Evolutionary conservation across 202 grass and related monocot genomes (phyloP).

Genomic region (Musa balbisiana): DNA sequence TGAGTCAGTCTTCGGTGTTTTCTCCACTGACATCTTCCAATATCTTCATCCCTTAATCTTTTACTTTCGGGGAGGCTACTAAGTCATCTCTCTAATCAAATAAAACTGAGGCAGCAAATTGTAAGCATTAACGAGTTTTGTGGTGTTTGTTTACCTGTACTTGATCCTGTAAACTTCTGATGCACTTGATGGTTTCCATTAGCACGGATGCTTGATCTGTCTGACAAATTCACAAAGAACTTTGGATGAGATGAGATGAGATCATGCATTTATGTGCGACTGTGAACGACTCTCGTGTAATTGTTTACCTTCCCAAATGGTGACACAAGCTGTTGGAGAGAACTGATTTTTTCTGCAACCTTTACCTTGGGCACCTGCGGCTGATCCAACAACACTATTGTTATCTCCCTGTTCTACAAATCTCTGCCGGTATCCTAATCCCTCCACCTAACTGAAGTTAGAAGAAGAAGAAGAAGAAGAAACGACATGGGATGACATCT

Average conservation of each 20-base stretch:
- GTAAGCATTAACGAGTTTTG: not conserved
- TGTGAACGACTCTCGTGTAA: not conserved
- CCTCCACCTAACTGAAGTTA: too few species aligned
- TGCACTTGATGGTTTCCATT: conserved; percentile 76
- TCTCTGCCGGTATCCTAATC: too few species aligned
- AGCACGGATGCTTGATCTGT: conserved; percentile 94
- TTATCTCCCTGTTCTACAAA: not conserved
- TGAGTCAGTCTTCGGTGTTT: too few species aligned
- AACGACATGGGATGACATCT: not conserved
- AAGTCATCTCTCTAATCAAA: too few species aligned
- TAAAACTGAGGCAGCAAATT: not conserved
- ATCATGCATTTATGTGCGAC: not conserved
- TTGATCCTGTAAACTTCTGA: conserved; percentile 84
- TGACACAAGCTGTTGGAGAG: conserved; percentile 82
- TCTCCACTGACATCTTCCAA: too few species aligned
- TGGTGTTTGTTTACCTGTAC: conserved; percentile 51
- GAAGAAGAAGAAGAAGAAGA: not conserved
- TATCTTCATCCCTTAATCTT: too few species aligned
- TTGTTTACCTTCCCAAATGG: conserved; percentile 87
- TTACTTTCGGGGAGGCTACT: not conserved
- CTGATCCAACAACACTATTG: conserved; percentile 27
- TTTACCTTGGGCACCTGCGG: conserved; percentile 75
- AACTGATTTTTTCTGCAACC: conserved; percentile 77
- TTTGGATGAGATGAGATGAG: not conserved
- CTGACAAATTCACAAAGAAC: conserved; percentile 23